Evolutionary conservation across 1,284 basidiomycete species (phyloP).

Genomic region (Cryptococcus depauperatus): DNA sequence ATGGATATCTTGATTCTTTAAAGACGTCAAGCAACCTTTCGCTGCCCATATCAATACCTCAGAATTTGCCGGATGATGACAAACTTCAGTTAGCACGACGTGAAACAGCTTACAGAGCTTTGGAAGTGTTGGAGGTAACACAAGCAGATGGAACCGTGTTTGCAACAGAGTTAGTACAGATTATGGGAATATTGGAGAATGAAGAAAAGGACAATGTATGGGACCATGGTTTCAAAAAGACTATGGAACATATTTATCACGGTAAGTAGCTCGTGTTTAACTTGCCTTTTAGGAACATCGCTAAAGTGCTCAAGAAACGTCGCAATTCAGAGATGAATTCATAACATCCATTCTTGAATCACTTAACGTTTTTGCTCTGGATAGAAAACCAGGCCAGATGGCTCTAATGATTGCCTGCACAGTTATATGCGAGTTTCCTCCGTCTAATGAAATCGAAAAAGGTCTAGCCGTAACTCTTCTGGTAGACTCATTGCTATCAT

Average conservation of each 20-base stretch:
- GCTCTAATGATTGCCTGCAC: conserved; percentile 16
- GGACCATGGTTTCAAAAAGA: conserved; percentile 17
- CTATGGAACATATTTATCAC: conserved; percentile 9
- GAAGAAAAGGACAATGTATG: conserved; percentile 11
- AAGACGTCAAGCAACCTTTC: conserved; percentile 17
- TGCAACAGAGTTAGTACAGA: conserved; percentile 4
- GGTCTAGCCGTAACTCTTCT: background rate
- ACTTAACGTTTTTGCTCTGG: too few species aligned
- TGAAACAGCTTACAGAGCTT: conserved; percentile 23
- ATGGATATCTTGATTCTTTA: conserved; percentile 12
- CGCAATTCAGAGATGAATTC: background rate
- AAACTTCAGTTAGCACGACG: conserved; percentile 11
- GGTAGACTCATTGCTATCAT: conserved; percentile 1
- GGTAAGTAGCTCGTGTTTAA: conserved; percentile 4
- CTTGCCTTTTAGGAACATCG: background rate
- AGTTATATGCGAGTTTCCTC: conserved; percentile 12
- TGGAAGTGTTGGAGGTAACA: conserved; percentile 24
- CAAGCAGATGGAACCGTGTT: conserved; percentile 3
- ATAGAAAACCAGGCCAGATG: too few species aligned
- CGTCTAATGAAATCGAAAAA: background rate
- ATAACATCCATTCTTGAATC: too few species aligned
- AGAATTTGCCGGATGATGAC: conserved; percentile 1
- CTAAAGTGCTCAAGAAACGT: background rate
- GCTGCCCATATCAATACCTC: conserved; percentile 10
- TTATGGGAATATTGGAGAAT: conserved; percentile 9